Base-by-base conservation (phyloP, 2,329 filamentous ascomycete genomes). In the Metarhizium humberi region DNA sequence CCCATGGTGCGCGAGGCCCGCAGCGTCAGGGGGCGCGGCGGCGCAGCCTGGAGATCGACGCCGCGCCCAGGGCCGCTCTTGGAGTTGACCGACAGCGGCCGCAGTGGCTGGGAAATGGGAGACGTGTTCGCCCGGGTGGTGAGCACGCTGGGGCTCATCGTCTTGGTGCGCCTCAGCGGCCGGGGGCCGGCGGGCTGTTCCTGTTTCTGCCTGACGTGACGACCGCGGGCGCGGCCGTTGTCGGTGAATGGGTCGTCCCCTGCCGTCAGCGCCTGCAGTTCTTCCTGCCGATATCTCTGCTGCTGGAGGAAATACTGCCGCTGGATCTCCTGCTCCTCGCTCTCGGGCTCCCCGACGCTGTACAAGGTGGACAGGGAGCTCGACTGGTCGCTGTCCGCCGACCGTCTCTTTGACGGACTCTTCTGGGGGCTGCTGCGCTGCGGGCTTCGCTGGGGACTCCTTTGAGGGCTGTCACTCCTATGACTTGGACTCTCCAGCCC, bases 311-410 rank as follows among this genome's bases (percentile, higher is more conserved):
- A 34, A n/a, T 57, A 50, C 29, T 45, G 56, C 16, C 48, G 53
- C 20, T 55, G 38, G 11, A 51, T 45, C 42, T 59, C 45, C 34
- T 56, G 48, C 7, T 53, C 56, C 18, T 67, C 67, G 6, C 74
- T 71, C 8, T 75, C 72, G 1, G 70, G 67, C 53, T 80, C 78
- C 34, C 79, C 77, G 50, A 76, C 77, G 56, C 79, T 82, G 58
- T 81, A 81, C 5, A 83, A 64, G 0, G 80, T 83, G 4, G 80
- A 83, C 5, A 83, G 67, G 2, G 78, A 75, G 43, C 78, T 81
- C 0, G 78, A 81, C 14, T 72, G 67, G 8, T 77, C 71, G 58
- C 76, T 80, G 4, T 72, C 68, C 4, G 64, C 55, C 0, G 75
- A 77, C 4, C 52, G 55, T n/a, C 63, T 65, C 55, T 65, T 58